Conservation (phyloP, 2,329 filamentous ascomycete species). For the Fusarium nanum region DNA sequence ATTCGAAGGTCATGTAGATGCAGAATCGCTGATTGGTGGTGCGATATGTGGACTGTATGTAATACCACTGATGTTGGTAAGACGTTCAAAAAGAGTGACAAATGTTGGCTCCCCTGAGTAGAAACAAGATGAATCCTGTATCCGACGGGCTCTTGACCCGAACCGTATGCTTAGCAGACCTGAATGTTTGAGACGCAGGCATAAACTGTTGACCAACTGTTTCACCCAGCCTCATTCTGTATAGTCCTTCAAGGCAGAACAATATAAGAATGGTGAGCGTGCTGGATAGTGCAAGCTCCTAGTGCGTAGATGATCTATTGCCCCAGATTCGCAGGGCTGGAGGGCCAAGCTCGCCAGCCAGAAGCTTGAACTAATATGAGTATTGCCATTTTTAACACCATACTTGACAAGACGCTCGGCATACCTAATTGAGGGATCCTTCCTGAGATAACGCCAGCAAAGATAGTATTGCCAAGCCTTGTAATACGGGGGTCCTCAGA, state of each 20-base stretch:
- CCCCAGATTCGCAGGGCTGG: constrained; percentile 1
- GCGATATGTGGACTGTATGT: constrained; percentile 5
- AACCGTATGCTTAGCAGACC: constrained; percentile 4
- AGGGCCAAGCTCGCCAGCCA: constrained; percentile 4
- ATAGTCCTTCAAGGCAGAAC: background rate
- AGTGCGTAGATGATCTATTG: background rate
- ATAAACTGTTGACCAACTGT: background rate
- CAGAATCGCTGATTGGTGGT: constrained; percentile 19
- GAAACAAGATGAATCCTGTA: background rate
- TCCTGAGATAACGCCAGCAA: constrained; percentile 11
- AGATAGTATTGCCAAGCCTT: constrained; percentile 12
- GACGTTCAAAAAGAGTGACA: background rate
- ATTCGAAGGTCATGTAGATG: constrained; percentile 5
- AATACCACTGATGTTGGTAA: background rate
- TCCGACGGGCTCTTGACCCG: constrained; percentile 3
- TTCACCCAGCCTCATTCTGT: background rate
- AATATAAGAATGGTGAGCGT: constrained; percentile 1
- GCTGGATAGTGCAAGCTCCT: constrained; percentile 1
- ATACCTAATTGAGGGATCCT: constrained; percentile 17
- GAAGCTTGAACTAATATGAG: background rate
- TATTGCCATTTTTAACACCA: background rate
- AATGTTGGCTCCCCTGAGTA: background rate
- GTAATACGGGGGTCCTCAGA: constrained; percentile 6
- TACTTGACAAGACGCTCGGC: background rate
- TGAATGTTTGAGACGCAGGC: constrained; percentile 1